Percentiles rank a stretch among this genome's conserved stretches.
These are phyloP conservation scores for Petunia hybrid DNA, from an alignment of 305 asterid genomes.

Conservation along the genomic window DNA sequence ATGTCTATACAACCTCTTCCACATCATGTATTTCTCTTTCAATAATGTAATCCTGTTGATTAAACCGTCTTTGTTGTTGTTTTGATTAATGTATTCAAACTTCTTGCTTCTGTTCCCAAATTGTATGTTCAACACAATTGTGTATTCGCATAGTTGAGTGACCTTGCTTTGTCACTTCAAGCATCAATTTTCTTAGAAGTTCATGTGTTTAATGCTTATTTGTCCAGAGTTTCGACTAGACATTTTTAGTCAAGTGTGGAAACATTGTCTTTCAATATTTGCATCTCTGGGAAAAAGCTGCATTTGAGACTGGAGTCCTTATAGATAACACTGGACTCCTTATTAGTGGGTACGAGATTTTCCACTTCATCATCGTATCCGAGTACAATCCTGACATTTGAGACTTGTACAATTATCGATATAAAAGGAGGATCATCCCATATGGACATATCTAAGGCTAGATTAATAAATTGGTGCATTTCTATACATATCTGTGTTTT, in stretches of 20 bases:
- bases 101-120: not conserved
- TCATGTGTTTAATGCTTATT: not conserved
- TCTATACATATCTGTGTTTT: constrained; percentile 8
- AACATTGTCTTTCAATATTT: not conserved
- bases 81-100: not conserved
- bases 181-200: not conserved
- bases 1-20: not conserved
- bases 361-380: not conserved
- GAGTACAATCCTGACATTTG: not conserved
- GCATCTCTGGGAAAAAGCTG: not conserved
- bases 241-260: too few relatives aligned
- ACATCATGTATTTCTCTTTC: not conserved
- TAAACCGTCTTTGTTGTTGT: not conserved
- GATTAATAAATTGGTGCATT: constrained; percentile 27
- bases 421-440: constrained; percentile 14
- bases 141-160: not conserved
- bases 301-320: too few relatives aligned
- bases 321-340: not conserved
- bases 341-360: not conserved
- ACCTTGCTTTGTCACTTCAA: not conserved
- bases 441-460: not conserved
- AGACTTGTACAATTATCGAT: not conserved
- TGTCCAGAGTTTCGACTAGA: too few relatives aligned
- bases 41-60: not conserved
- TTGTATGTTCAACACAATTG: not conserved